A percentile compares a stretch with the other conserved stretches of the same genome.
These are phyloP conservation scores for Hypocreales sp. DNA, from an alignment of 2,329 filamentous ascomycete genomes.

Conservation along the genomic window DNA sequence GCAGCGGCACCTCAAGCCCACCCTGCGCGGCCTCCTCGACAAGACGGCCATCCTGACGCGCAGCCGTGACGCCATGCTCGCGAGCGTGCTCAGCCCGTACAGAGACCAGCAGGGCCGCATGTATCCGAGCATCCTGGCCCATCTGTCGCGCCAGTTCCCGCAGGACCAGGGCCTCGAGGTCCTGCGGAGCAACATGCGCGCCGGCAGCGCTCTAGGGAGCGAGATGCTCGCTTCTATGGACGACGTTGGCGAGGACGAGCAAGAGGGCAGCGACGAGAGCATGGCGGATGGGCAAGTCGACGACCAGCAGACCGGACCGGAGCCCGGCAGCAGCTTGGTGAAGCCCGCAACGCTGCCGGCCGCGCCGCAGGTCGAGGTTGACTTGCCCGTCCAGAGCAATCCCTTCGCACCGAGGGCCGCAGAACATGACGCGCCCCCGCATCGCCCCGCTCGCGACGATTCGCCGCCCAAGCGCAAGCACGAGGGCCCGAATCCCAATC, in stretches of 20 bases:
- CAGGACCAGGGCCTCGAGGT: slow-evolving; percentile 54
- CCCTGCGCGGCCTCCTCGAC: slow-evolving; percentile 61
- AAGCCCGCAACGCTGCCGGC: slow-evolving; percentile 8
- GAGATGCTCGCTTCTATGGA: slow-evolving; percentile 12
- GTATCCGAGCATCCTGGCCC: slow-evolving; percentile 63
- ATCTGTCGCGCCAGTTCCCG: slow-evolving; percentile 53
- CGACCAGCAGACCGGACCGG: not conserved
- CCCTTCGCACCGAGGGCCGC: slow-evolving; percentile 16
- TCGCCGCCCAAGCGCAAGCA: slow-evolving; percentile 23
- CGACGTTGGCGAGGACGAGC: slow-evolving; percentile 23
- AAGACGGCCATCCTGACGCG: slow-evolving; percentile 61
- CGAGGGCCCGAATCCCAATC: slow-evolving; percentile 17
- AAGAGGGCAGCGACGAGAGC: slow-evolving; percentile 20
- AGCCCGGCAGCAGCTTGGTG: slow-evolving; percentile 3
- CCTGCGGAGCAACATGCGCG: slow-evolving; percentile 43
- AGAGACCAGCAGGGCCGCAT: slow-evolving; percentile 45
- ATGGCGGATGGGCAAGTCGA: slow-evolving; percentile 6
- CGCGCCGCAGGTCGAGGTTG: slow-evolving; percentile 7
- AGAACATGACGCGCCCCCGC: not conserved
- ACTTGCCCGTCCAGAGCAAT: slow-evolving; percentile 16
- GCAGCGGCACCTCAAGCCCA: slow-evolving; percentile 51
- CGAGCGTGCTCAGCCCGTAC: slow-evolving; percentile 69
- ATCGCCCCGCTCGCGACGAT: slow-evolving; percentile 6
- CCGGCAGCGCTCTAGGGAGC: slow-evolving; percentile 12
- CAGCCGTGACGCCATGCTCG: slow-evolving; percentile 58